A percentile compares a stretch with the other conserved stretches of the same genome.
Conservation (phyloP, 2,329 filamentous ascomycete genomes). For the Eurotiales sp. region DNA sequence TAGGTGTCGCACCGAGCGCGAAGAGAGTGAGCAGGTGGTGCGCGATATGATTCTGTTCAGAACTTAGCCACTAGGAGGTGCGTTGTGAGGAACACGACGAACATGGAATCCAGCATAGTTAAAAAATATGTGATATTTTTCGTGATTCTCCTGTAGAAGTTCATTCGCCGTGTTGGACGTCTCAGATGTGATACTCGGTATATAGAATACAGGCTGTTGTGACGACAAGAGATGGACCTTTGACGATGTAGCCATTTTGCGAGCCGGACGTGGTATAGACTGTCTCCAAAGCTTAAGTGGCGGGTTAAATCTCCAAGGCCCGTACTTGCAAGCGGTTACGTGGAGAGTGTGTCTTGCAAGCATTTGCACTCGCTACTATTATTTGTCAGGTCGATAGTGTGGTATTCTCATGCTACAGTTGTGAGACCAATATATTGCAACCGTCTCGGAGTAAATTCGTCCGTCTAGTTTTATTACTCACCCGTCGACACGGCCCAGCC, state of each 20-base stretch:
- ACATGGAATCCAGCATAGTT: slow-evolving; percentile 70
- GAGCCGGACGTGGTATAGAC: neutral
- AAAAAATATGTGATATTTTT: slow-evolving; percentile 73
- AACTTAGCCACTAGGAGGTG: neutral
- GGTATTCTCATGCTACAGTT: no score
- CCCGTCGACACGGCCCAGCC: no score
- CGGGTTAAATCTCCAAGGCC: neutral
- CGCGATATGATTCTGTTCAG: slow-evolving; percentile 62
- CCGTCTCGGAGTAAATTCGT: no score
- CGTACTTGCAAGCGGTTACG: neutral
- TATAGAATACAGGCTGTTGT: neutral
- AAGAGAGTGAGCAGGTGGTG: slow-evolving; percentile 75
- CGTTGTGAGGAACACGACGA: neutral
- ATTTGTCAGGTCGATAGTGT: neutral
- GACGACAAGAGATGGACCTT: slow-evolving; percentile 3
- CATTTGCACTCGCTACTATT: neutral
- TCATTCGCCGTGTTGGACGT: slow-evolving; percentile 41
- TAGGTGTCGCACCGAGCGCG: slow-evolving; percentile 63
- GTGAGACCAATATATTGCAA: no score
- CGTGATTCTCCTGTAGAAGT: slow-evolving; percentile 73
- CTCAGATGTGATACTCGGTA: slow-evolving; percentile 1
- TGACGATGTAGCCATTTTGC: neutral
- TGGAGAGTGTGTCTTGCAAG: neutral
- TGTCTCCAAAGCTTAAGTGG: no score
- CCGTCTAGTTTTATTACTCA: no score